Percentiles rank a stretch among this genome's conserved stretches.
These are phyloP conservation scores for Heritiera littoralis DNA, from an alignment of 345 rosid genomes.

Conservation along the genomic window DNA sequence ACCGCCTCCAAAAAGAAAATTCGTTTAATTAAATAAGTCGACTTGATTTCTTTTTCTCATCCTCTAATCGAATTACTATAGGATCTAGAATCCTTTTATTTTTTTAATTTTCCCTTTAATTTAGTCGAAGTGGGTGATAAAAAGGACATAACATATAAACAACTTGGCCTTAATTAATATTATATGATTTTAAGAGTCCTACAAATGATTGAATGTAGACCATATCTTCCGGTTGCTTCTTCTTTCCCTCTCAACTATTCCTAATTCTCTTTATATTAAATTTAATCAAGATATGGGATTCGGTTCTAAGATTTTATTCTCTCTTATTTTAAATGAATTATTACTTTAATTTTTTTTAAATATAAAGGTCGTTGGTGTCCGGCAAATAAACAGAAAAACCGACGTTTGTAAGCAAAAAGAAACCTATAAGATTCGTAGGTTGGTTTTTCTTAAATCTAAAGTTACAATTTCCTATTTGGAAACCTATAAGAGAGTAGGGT, in stretches of 20 bases:
- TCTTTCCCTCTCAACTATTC: neutral
- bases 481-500: neutral
- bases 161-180: neutral
- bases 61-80: too few species aligned
- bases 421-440: constrained; percentile 8
- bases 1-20: too few species aligned
- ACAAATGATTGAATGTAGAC: constrained; percentile 32
- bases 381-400: constrained; percentile 18
- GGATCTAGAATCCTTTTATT: too few species aligned
- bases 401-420: constrained; percentile 8
- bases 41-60: too few species aligned
- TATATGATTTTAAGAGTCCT: neutral
- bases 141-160: neutral
- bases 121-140: neutral
- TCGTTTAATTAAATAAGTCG: too few species aligned
- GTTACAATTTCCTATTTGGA: neutral
- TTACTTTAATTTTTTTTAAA: constrained; percentile 13
- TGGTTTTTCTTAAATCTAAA: neutral
- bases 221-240: constrained; percentile 3
- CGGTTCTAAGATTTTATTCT: constrained; percentile 33
- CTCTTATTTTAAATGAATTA: neutral
- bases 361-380: constrained; percentile 32
- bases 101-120: too few species aligned
- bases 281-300: constrained; percentile 14
- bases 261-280: neutral